These are phyloP conservation scores for Vicia faba DNA, from an alignment of 306 rosid genomes.

Conservation along the genomic window DNA sequence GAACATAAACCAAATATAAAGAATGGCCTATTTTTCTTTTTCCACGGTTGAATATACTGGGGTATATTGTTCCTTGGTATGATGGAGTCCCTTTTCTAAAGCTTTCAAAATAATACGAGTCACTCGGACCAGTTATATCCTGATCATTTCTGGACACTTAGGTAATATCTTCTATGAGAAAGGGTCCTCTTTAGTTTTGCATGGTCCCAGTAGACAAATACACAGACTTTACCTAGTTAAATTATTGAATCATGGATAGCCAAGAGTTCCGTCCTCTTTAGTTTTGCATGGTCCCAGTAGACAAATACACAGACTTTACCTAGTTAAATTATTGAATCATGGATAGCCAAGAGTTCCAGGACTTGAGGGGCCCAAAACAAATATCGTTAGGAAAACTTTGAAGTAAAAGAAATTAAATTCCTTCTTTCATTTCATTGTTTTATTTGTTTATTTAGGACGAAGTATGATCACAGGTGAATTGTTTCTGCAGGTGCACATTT, in stretches of 20 bases:
- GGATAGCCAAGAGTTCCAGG: conserved; percentile 21
- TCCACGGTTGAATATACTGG: not conserved
- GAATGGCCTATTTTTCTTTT: not conserved
- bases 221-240: not conserved
- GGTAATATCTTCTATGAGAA: not conserved
- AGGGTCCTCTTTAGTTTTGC: not conserved
- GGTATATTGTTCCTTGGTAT: not conserved
- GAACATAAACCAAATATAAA: not conserved
- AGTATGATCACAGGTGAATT: conserved; percentile 30
- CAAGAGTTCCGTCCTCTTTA: conserved; percentile 12
- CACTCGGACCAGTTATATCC: not conserved
- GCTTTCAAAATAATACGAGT: not conserved
- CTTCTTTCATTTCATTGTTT: conserved; percentile 14
- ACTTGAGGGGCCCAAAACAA: conserved; percentile 9
- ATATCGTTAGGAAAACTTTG: conserved; percentile 3
- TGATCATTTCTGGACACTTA: not conserved
- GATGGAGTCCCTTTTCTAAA: not conserved
- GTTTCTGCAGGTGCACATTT: conserved; percentile 82
- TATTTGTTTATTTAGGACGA: conserved; percentile 24
- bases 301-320: not conserved
- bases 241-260: conserved; percentile 12
- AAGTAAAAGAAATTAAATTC: conserved; percentile 16
- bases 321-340: conserved; percentile 17
- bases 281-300: not conserved
- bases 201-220: not conserved